A percentile compares a stretch with the other conserved stretches of the same genome.
phyloP scores from a whole-genome alignment of 805 yeast species.

The Sugiyamaella valdiviana region DNA sequence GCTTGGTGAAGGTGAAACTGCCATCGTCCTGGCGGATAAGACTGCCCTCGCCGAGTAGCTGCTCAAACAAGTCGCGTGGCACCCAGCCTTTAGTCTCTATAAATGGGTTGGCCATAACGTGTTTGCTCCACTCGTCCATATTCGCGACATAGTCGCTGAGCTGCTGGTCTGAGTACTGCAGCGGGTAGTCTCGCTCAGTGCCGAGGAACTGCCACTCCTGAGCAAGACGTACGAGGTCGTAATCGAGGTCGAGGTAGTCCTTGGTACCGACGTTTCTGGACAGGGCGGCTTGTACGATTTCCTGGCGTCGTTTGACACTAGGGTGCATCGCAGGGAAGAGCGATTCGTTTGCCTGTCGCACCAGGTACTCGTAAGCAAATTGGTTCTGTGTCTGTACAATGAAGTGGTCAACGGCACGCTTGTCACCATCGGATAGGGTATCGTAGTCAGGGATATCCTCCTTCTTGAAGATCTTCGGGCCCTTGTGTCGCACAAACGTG shows the following conservation, averaged over 20 bases:
- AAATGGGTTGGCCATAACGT: slow-evolving; percentile 67
- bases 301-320: slow-evolving; percentile 48
- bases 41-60: slow-evolving; percentile 59
- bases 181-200: slow-evolving; percentile 43
- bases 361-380: slow-evolving; percentile 73
- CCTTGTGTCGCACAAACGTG: slow-evolving; percentile 75
- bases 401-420: slow-evolving; percentile 79
- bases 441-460: slow-evolving; percentile 70
- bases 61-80: slow-evolving; percentile 86
- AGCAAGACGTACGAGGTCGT: slow-evolving; percentile 25
- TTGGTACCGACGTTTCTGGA: slow-evolving; percentile 18
- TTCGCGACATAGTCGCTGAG: slow-evolving; percentile 51
- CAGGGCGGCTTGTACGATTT: slow-evolving; percentile 29
- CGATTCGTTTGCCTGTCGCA: slow-evolving; percentile 52
- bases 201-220: slow-evolving; percentile 27
- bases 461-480: slow-evolving; percentile 75
- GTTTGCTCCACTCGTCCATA: slow-evolving; percentile 62
- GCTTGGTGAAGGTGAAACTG: slow-evolving; percentile 37
- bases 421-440: slow-evolving; percentile 60
- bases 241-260: slow-evolving; percentile 29
- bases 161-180: slow-evolving; percentile 52
- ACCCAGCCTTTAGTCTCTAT: slow-evolving; percentile 93
- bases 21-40: slow-evolving; percentile 57
- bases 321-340: slow-evolving; percentile 80
- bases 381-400: slow-evolving; percentile 87